Base-by-base conservation (phyloP, 2,329 filamentous ascomycete genomes). In the Alternaria dauci region DNA sequence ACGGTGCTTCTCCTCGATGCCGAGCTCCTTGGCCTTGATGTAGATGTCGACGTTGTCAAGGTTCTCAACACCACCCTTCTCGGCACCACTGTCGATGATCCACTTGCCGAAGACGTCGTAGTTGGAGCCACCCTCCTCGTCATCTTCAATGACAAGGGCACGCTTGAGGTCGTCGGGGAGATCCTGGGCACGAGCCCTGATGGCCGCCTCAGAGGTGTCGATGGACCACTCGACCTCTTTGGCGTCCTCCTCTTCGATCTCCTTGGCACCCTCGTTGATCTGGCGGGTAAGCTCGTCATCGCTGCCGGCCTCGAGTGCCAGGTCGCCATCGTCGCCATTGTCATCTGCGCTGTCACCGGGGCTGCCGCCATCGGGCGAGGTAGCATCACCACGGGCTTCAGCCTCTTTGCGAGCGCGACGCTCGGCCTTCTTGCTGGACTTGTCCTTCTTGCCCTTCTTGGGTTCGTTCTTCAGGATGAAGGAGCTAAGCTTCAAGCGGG, bases 381-480 rank as follows among this genome's bases (percentile, higher is more conserved):
- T 82, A 58, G 85, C 81, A 56, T 81, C 81, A 62, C 84, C 86
- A 67, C 88, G 88, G 68, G 83, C 80, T 68, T 84, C 83, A 62
- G 85, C 86, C 75, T 88, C 89, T 81, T 93, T 91, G 84, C 93
- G 94, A 71, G 94, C 93, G 81, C 91, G 93, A 78, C 93, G 93
- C 55, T 84, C 83, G 75, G 92, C 91, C 79, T 95, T 95, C 85
- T 95, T 96, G 81, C 91, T 92, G 57, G 93, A 91, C 86, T 97
- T 98, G 85, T 97, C 93, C 83, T 96, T 97, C 87, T 97, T 97
- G 74, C 88, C 88, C 81, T 93, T 93, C 85, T 96, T 96, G 72
- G 92, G 90, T 80, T 93, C 90, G 79, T 95, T 96, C 88, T 98
- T 98, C 79, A 98, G 83, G 79, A 99, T 97, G 85, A 97, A 99